These are phyloP conservation scores for Erodium trifolium DNA, from an alignment of 441 rosid genomes.

Conservation along the genomic window DNA sequence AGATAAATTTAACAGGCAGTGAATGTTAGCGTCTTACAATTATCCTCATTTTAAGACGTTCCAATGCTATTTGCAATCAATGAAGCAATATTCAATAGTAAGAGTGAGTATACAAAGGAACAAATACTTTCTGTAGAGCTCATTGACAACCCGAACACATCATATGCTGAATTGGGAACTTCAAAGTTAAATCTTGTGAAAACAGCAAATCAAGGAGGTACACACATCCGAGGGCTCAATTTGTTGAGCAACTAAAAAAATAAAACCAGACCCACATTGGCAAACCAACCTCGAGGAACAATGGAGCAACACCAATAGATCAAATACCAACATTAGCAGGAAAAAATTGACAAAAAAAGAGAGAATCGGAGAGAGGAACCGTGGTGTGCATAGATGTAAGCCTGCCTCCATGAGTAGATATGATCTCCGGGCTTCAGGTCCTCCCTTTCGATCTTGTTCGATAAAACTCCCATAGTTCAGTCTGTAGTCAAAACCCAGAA, in stretches of 20 bases:
- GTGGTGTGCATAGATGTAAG: conserved; percentile 62
- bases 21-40: neutral
- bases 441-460: conserved; percentile 16
- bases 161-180: too few relatives aligned
- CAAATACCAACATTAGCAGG: neutral
- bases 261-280: neutral
- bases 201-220: too few relatives aligned
- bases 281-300: neutral
- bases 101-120: too few relatives aligned
- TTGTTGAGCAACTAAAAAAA: neutral
- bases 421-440: conserved; percentile 13
- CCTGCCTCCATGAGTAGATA: conserved; percentile 60
- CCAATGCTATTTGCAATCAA: neutral
- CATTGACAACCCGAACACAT: neutral
- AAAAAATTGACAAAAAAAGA: neutral
- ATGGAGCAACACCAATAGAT: neutral
- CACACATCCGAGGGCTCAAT: neutral
- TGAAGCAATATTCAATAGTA: neutral
- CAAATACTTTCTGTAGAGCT: neutral
- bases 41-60: neutral
- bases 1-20: neutral
- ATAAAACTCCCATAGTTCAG: neutral
- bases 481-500: neutral
- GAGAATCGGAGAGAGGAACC: conserved; percentile 23
- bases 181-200: too few relatives aligned